These are phyloP conservation scores for Phragmites australis DNA, from an alignment of 176 grass and related monocot species.

Conservation along the genomic window DNA sequence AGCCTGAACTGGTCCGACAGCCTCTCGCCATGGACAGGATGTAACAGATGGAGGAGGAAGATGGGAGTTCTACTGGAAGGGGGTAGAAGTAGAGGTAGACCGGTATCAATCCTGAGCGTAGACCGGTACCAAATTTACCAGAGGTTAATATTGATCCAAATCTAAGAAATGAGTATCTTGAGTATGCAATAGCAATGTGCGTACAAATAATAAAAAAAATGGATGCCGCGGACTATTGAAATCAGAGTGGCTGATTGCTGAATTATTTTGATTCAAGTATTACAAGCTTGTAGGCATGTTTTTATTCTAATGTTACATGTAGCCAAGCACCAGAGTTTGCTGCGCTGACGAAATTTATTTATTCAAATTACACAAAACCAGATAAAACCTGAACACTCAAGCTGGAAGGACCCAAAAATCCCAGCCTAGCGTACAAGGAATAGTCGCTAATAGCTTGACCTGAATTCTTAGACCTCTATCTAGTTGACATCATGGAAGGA, in stretches of 20 bases:
- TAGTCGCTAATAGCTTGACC: background rate
- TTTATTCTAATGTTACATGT: background rate
- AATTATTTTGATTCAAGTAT: background rate
- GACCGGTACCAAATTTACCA: background rate
- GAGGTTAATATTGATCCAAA: too few relatives aligned
- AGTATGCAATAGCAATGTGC: background rate
- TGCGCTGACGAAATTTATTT: constrained; percentile 11
- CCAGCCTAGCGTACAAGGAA: constrained; percentile 28
- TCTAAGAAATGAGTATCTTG: background rate
- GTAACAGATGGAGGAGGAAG: too few relatives aligned
- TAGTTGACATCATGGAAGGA: constrained; percentile 87
- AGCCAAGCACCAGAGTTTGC: background rate
- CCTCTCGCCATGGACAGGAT: too few relatives aligned
- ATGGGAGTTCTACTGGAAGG: too few relatives aligned
- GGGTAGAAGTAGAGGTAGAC: too few relatives aligned
- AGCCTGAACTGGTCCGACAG: too few relatives aligned
- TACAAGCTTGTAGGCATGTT: background rate
- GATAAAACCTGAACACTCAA: constrained; percentile 16
- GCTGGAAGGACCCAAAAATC: constrained; percentile 56
- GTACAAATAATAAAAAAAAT: background rate
- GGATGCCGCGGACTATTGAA: background rate
- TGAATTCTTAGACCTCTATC: background rate
- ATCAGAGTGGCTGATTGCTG: background rate
- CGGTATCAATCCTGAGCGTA: too few relatives aligned
- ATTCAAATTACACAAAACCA: background rate